Base-by-base conservation (phyloP, 2,329 filamentous ascomycete species). In the Penicillium corylophilum region DNA sequence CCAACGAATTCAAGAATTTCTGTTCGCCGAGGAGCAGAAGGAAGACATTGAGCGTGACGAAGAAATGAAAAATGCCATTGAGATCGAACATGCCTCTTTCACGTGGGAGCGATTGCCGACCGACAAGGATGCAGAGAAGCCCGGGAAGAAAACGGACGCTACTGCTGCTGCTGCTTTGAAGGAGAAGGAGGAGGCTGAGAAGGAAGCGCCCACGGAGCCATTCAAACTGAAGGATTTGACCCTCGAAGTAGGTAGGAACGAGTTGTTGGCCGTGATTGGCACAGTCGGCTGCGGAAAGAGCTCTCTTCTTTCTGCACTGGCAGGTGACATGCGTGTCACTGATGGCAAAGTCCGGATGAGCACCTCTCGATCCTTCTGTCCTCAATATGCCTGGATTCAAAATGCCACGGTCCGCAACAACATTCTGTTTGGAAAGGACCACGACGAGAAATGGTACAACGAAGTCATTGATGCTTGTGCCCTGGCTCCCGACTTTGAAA, bases 331-430 rank as follows among this genome's bases (percentile, higher is more conserved):
- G 93, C 85, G 65, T 16, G 46, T 66, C 15, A 67, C 60, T 36
- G 90, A 90, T 1, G 93, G 94, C 15, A 90, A 40, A 23, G 53
- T 97, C 89, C 84, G 91, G 40, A 88, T 87, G 61, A 89, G 92
- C 36, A 90, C 90, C 0, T 86, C 85, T 3, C 81, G 92, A 55
- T 90, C 93, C 0, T 96, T 96, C 64, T 97, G 94, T 60, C 93
- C 93, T 0, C 93, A 99, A 68, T 96, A 96, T 66, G 90, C 94
- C 0, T 99, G 94, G 94, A 96, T 99, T 44, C 93, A 97, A 67
- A 97, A 97, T 65, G 81, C 90, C 0, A 89, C 87, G 0, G 82
- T 97, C 3, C 85, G 84, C 55, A 84, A 96, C 29, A 99, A 99
- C 64, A 95, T 99, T 53, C 73, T 90, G 0, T 97, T 97, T 64